Evolutionary conservation across 805 yeast genomes (phyloP), one percentile per base, ranked within the genome.

Genomic region (Starmerella bombicola): DNA sequence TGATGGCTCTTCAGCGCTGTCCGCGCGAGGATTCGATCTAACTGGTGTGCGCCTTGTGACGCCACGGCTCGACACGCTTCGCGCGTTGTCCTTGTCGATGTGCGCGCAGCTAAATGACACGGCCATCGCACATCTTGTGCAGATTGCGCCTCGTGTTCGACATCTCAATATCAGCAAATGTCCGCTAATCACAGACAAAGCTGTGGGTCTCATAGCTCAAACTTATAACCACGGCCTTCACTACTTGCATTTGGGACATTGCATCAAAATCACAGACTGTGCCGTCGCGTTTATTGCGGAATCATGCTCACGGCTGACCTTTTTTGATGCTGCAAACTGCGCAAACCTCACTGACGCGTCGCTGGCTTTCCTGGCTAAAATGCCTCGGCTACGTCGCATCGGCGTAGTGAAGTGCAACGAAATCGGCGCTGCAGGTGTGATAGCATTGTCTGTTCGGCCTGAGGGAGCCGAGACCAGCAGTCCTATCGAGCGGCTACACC

Each of bases 251-350:
- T 69, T 88, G 46, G 97, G 97, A 15, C 97, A 88, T 63, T 91
- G 98, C 64, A 71, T 76, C 34, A 74, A 80, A 55, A 80, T 88
- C 42, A 88, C 96, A 1, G 97, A 88, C 62, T 71, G 68, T 46
- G 96, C 96, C 17, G 91, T 91, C 15, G 70, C 74, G 22, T 68
- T 72, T 9, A 66, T 88, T 45, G 81, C 83, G 10, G 70, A 79
- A 48, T 69, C 71, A 35, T 91, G 97, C 55, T 80, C 80, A 43
- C 68, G 95, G 43, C 74, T 88, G 42, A 93, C 83, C 54, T 88
- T 86, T 59, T 83, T 88, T 48, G 98, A 88, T 62, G 72, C 91
- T 45, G 97, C 97, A 13, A 86, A 96, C 60, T 88, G 98, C 58
- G 68, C 79, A 1, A 93, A 83, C 58, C 68, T 88, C 40, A 85